Evolutionary conservation across 177 flowering plant genomes (phyloP).

Genomic region (Vitis hybrid): DNA sequence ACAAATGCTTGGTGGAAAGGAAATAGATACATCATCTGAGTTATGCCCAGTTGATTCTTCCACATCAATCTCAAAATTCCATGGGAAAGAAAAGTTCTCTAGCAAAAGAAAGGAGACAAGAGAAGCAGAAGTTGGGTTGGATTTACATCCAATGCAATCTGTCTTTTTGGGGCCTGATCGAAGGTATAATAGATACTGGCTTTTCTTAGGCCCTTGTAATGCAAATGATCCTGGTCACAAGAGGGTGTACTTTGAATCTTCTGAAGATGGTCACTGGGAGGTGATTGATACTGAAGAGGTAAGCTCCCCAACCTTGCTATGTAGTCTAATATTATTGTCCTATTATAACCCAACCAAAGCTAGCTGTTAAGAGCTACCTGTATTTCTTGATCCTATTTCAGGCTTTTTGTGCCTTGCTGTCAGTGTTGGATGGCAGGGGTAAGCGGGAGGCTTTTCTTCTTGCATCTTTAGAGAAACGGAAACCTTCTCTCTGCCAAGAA

Average conservation of each 20-base stretch:
- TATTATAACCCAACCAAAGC: conserved; percentile 3
- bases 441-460: conserved; percentile 73
- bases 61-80: conserved; percentile 25
- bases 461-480: conserved; percentile 62
- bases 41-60: conserved; percentile 57
- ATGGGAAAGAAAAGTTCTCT: conserved; percentile 23
- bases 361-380: background rate
- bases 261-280: conserved; percentile 99
- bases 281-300: conserved; percentile 91
- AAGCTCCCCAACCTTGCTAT: conserved; percentile 7
- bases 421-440: conserved; percentile 75
- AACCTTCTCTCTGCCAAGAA: conserved; percentile 50
- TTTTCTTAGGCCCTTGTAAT: conserved; percentile 93
- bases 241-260: conserved; percentile 93
- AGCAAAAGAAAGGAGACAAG: conserved; percentile 22
- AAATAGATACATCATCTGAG: conserved; percentile 21
- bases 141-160: conserved; percentile 84
- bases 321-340: background rate
- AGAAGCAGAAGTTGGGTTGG: conserved; percentile 19
- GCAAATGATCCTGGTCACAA: conserved; percentile 82
- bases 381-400: conserved; percentile 30
- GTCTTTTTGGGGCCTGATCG: conserved; percentile 90
- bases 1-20: conserved; percentile 23
- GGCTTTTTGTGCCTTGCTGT: conserved; percentile 67
- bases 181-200: conserved; percentile 95